Evolutionary conservation across 2,329 filamentous ascomycete genomes (phyloP), one percentile per base, ranked within the genome.

Genomic region (Diaporthe aspalathi): DNA sequence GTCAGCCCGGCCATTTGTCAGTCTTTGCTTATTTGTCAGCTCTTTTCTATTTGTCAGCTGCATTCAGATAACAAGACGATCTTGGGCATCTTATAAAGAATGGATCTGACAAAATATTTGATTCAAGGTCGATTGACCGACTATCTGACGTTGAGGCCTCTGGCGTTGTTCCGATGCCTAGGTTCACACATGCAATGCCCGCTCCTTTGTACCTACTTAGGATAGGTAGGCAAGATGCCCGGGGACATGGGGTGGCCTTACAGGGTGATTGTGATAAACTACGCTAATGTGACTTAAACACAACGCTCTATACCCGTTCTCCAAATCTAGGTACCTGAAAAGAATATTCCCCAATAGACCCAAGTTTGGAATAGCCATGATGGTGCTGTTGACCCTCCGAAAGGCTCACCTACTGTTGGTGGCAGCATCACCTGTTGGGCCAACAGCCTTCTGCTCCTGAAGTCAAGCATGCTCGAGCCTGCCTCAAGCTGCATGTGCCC

Each of bases 1-100:
- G 40, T 63, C 43, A 45, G 43, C 27, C 32, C 6, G 17, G 16
- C 49, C 3, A 63, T 63, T 63, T 63, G 43, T 63, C 43, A 63
- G 43, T 32, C 27, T 38, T 35, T 20, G 3, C 17, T 32, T 2
- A 63, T 63, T 63, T 63, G 43, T 63, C 43, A 63, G 43, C 43
- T 32, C 27, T 38, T 35, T 20, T 4, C 17, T 32, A 47, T 63
- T 49, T 63, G 40, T 63, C 43, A 63, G 40, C 57, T 22, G 2
- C 16, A 45, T 16, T 47, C 17, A 2, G 22, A 6, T 32, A 5
- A 22, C 7, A n/a, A n/a, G 38, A n/a, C n/a, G n/a, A n/a, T n/a
- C n/a, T n/a, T n/a, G n/a, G n/a, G n/a, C n/a, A n/a, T n/a, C n/a
- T n/a, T n/a, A n/a, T n/a, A n/a, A n/a, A n/a, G n/a, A n/a, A n/a